Conservation (phyloP, 2,329 filamentous ascomycete species). For the Colletotrichum sp. region DNA sequence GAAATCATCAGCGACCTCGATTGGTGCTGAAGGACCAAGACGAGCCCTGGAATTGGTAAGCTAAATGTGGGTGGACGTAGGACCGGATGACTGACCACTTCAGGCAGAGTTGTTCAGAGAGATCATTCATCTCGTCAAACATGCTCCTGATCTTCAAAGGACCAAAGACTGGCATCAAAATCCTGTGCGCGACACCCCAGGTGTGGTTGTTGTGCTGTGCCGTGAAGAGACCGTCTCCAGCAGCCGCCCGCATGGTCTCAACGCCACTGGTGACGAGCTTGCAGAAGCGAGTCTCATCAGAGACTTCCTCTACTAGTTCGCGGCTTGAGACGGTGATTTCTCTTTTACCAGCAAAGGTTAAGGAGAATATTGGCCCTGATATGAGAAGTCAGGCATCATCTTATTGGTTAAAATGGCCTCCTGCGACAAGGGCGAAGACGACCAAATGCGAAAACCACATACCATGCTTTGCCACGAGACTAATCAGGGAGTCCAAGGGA, state of each 20-base stretch:
- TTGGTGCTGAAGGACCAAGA: slow-evolving; percentile 42
- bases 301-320: neutral
- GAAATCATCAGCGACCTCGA: slow-evolving; percentile 62
- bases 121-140: slow-evolving; percentile 59
- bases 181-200: slow-evolving; percentile 61
- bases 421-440: neutral
- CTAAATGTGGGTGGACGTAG: too few relatives aligned
- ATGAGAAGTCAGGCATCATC: too few relatives aligned
- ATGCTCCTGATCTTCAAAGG: slow-evolving; percentile 69
- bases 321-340: neutral
- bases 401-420: too few relatives aligned
- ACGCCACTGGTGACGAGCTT: neutral
- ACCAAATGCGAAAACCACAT: rapidly evolving
- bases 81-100: slow-evolving; percentile 44
- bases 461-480: neutral
- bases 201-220: neutral
- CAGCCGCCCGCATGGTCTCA: neutral
- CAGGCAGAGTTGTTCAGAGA: slow-evolving; percentile 55
- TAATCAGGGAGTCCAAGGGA: neutral
- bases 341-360: neutral
- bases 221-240: neutral
- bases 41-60: slow-evolving; percentile 41
- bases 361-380: neutral
- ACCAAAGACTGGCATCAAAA: slow-evolving; percentile 72
- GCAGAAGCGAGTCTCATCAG: neutral